Evolutionary conservation across 208 protist genomes (phyloP), one percentile per base, ranked within the genome.

Genomic region (Herpetomonas muscarum): DNA sequence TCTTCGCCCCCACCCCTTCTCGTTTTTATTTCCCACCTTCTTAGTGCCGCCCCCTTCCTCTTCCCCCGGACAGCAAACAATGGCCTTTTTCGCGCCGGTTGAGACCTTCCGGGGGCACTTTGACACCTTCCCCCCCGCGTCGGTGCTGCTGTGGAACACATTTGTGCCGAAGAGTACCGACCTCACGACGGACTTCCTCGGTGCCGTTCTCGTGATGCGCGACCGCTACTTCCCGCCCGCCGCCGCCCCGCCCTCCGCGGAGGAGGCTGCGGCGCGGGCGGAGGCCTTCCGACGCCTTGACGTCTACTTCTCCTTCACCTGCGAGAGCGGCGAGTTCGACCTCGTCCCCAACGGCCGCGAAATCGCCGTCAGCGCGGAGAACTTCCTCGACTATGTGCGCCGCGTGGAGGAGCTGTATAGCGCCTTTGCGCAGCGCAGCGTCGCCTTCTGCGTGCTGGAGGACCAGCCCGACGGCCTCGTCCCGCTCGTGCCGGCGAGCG

Each of bases 331-430:
- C n/a, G 21, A 32, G 41, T 52, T 36, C 44, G 55, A 61, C 25
- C 55, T 61, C 12, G 32, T 52, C 9, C 55, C 55, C 12, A 51
- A 51, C 31, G 55, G 55, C 13, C 4, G 24, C 7, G 31, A 61
- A 12, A 52, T 61, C 13, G 15, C 4, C 17, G 55, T 61, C 10
- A 46, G 22, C 19, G 41, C 10, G 41, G 41, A 19, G 41, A 50
- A 44, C 42, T n/a, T 51, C 41, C 19, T 22, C 15, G 41, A 46
- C 41, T 46, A 46, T 22, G 34, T 36, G 36, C 31, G 31, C 28
- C 39, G 31, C 4, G 12, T 15, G 3, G 17, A 25, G 3, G 42
- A 55, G 12, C 34, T 30, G 51, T 30, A n/a, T 10, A 31, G 36
- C 3, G 52, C 9, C 19, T 28, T 56, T 6, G 21, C 10, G 15